phyloP scores from a whole-genome alignment of 1,284 basidiomycete species.

The Heterobasidion irregulare region DNA sequence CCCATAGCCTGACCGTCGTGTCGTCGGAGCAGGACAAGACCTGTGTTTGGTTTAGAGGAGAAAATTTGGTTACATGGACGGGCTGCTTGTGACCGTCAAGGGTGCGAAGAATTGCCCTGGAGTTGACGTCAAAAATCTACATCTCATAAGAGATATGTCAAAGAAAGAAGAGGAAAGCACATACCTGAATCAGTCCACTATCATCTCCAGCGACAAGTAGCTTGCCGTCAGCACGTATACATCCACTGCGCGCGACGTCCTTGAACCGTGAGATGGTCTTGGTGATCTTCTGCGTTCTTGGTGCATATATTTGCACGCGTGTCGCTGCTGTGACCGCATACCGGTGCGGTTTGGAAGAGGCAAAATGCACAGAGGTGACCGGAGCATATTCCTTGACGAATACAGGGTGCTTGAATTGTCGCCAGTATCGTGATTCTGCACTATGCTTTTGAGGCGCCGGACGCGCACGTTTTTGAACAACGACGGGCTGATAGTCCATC shows the following conservation, averaged over 20 bases:
- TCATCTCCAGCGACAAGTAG: slow-evolving; percentile 95
- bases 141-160: neutral
- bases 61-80: slow-evolving; percentile 93
- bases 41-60: slow-evolving; percentile 71
- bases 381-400: slow-evolving; percentile 95
- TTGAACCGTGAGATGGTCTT: slow-evolving; percentile 98
- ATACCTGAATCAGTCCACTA: slow-evolving; percentile 84
- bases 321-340: slow-evolving; percentile 96
- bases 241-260: slow-evolving; percentile 85
- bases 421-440: slow-evolving; percentile 73
- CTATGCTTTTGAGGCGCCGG: slow-evolving; percentile 52
- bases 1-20: slow-evolving; percentile 90
- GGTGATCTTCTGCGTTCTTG: slow-evolving; percentile 88
- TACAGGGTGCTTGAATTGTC: slow-evolving; percentile 76
- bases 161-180: slow-evolving; percentile 5
- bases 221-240: slow-evolving; percentile 89
- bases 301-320: slow-evolving; percentile 92
- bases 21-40: slow-evolving; percentile 96
- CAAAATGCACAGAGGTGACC: slow-evolving; percentile 88
- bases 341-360: slow-evolving; percentile 76
- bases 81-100: slow-evolving; percentile 92
- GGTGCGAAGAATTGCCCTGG: slow-evolving; percentile 88
- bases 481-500: slow-evolving; percentile 73
- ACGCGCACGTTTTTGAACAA: slow-evolving; percentile 51
- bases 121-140: slow-evolving; percentile 92